Evolutionary conservation across 2,329 filamentous ascomycete genomes (phyloP).

Genomic region (Aspergillus sp.): DNA sequence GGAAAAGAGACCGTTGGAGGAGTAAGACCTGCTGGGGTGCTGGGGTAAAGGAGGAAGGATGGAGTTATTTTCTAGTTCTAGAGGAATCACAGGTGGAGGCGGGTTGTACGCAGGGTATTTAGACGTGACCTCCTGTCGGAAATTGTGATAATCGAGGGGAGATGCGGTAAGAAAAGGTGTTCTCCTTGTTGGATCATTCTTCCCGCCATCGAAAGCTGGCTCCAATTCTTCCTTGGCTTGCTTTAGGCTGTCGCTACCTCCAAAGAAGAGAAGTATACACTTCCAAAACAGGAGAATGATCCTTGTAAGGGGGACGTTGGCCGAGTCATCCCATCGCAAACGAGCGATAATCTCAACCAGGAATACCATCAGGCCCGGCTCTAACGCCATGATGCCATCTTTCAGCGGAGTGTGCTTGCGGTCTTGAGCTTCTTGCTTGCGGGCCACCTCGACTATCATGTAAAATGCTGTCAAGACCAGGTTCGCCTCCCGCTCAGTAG

Average conservation of each 20-base stretch:
- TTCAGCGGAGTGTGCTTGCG: constrained; percentile 29
- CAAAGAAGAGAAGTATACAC: constrained; percentile 81
- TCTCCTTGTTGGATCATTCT: constrained; percentile 56
- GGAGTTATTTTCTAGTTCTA: constrained; percentile 89
- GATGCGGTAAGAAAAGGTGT: constrained; percentile 88
- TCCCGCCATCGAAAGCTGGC: constrained; percentile 54
- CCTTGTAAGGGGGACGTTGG: constrained; percentile 63
- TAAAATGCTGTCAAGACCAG: constrained; percentile 50
- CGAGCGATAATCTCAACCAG: constrained; percentile 72
- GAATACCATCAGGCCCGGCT: constrained; percentile 72
- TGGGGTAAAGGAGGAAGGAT: constrained; percentile 84
- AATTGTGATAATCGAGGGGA: constrained; percentile 92
- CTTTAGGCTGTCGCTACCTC: constrained; percentile 73
- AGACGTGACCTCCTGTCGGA: constrained; percentile 93
- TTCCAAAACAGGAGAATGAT: constrained; percentile 91
- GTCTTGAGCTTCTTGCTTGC: constrained; percentile 39
- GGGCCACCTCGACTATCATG: constrained; percentile 46
- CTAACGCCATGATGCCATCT: constrained; percentile 56
- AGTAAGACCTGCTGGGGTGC: constrained; percentile 66
- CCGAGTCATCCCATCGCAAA: constrained; percentile 69
- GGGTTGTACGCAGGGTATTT: constrained; percentile 98
- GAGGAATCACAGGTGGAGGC: constrained; percentile 77
- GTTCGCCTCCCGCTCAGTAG: constrained; percentile 47
- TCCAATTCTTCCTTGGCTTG: constrained; percentile 73
- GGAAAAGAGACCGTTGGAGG: constrained; percentile 66